Evolutionary conservation across 2,329 filamentous ascomycete species (phyloP).

Genomic region (Lasiodiplodia gonubiensis): DNA sequence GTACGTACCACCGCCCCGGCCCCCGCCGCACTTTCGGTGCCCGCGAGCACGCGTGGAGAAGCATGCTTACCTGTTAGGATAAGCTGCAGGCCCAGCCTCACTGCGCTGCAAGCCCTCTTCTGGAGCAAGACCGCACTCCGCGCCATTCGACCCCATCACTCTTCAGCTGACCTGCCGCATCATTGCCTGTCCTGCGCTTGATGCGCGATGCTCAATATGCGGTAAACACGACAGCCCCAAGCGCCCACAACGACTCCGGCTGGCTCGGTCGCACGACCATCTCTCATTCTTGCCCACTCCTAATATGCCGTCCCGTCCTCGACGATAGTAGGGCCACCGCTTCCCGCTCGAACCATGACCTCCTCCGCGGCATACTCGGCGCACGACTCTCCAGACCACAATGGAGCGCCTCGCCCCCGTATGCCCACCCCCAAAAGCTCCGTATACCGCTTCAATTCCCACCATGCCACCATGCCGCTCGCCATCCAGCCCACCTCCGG

Average conservation of each 20-base stretch:
- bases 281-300: constrained; percentile 18
- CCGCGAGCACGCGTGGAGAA: constrained; percentile 25
- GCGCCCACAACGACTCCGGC: constrained; percentile 26
- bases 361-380: constrained; percentile 24
- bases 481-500: constrained; percentile 31
- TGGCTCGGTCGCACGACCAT: constrained; percentile 30
- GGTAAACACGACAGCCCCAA: constrained; percentile 30
- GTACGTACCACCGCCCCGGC: constrained; percentile 24
- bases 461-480: constrained; percentile 21
- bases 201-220: constrained; percentile 30
- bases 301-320: constrained; percentile 30
- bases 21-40: constrained; percentile 24
- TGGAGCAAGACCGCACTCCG: constrained; percentile 28
- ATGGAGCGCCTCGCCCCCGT: constrained; percentile 24
- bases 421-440: constrained; percentile 23
- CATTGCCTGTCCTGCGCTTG: constrained; percentile 30
- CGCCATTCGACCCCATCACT: constrained; percentile 28
- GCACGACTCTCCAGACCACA: constrained; percentile 27
- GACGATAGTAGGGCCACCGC: constrained; percentile 25
- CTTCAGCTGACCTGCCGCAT: constrained; percentile 31
- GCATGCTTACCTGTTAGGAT: constrained; percentile 28
- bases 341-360: constrained; percentile 27
- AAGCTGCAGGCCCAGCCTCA: constrained; percentile 29
- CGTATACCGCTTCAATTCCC: constrained; percentile 21
- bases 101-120: constrained; percentile 25